Evolutionary conservation across 1,284 basidiomycete genomes (phyloP).

Genomic region (Ustilago esculenta): DNA sequence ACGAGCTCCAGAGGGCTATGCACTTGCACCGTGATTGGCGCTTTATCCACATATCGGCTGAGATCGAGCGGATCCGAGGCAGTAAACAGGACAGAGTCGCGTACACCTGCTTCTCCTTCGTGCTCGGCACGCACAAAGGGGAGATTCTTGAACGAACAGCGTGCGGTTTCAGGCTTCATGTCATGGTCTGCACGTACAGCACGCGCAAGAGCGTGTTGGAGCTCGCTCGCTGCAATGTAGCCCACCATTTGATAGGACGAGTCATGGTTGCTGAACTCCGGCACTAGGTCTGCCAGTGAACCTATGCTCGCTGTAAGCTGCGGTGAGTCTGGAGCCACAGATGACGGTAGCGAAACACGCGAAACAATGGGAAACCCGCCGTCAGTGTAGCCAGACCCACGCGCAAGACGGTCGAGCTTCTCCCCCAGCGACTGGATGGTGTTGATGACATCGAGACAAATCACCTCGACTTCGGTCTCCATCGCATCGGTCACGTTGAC

Average conservation of each 20-base stretch:
- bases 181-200: constrained; percentile 18
- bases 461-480: constrained; percentile 56
- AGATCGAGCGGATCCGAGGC: constrained; percentile 74
- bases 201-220: constrained; percentile 78
- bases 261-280: constrained; percentile 10
- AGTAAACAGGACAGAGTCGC: constrained; percentile 44
- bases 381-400: constrained; percentile 71
- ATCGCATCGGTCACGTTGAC: constrained; percentile 56
- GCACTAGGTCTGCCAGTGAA: constrained; percentile 17
- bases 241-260: constrained; percentile 77
- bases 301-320: constrained; percentile 21
- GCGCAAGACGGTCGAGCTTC: constrained; percentile 68
- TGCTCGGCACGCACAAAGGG: constrained; percentile 36
- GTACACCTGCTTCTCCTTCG: constrained; percentile 27
- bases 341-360: constrained; percentile 3
- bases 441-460: constrained; percentile 73
- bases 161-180: constrained; percentile 6
- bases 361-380: constrained; percentile 85
- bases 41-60: constrained; percentile 88
- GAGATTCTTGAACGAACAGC: constrained; percentile 48
- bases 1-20: constrained; percentile 88
- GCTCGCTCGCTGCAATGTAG: constrained; percentile 88
- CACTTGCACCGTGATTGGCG: constrained; percentile 81
- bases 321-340: constrained; percentile 8
- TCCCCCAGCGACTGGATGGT: constrained; percentile 73